Evolutionary conservation across 2,329 filamentous ascomycete species (phyloP).

Genomic region (Beauveria sp.): DNA sequence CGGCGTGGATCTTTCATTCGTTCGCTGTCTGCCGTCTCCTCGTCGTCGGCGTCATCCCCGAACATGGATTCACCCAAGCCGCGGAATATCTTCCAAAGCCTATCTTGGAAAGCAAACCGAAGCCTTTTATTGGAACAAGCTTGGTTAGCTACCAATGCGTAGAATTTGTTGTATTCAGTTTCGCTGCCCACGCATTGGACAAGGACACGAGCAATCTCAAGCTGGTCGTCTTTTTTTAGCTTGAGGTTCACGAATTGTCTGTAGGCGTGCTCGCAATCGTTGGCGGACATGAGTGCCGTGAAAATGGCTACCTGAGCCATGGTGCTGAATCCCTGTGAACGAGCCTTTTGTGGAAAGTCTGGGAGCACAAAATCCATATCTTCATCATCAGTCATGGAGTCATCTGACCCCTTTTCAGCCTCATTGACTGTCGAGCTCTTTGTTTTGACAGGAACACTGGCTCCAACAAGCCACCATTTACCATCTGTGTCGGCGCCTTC

Average conservation of each 20-base stretch:
- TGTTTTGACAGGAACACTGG: conserved; percentile 62
- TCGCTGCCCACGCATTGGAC: conserved; percentile 83
- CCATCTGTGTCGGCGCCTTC: conserved; percentile 76
- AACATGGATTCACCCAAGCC: conserved; percentile 75
- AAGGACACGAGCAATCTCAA: conserved; percentile 80
- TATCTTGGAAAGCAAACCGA: conserved; percentile 79
- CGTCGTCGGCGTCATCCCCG: conserved; percentile 54
- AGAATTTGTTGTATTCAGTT: conserved; percentile 84
- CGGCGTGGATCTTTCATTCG: conserved; percentile 41
- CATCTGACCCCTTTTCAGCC: conserved; percentile 17
- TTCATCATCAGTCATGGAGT: conserved; percentile 31
- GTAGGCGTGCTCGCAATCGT: conserved; percentile 77
- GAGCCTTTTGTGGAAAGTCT: conserved; percentile 66
- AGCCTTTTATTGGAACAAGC: conserved; percentile 70
- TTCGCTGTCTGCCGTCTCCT: conserved; percentile 41
- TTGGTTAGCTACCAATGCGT: conserved; percentile 73
- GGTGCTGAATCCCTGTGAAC: conserved; percentile 78
- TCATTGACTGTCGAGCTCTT: conserved; percentile 14
- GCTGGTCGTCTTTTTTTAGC: conserved; percentile 77
- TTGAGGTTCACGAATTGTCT: conserved; percentile 71
- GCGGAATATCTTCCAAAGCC: conserved; percentile 79
- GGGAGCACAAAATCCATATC: conserved; percentile 46
- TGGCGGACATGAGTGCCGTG: conserved; percentile 77
- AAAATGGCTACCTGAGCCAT: conserved; percentile 87
- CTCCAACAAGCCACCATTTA: conserved; percentile 98